Evolutionary conservation across 1,139 yeast genomes (phyloP).

Genomic region (Saccharomycopsis phalli): DNA sequence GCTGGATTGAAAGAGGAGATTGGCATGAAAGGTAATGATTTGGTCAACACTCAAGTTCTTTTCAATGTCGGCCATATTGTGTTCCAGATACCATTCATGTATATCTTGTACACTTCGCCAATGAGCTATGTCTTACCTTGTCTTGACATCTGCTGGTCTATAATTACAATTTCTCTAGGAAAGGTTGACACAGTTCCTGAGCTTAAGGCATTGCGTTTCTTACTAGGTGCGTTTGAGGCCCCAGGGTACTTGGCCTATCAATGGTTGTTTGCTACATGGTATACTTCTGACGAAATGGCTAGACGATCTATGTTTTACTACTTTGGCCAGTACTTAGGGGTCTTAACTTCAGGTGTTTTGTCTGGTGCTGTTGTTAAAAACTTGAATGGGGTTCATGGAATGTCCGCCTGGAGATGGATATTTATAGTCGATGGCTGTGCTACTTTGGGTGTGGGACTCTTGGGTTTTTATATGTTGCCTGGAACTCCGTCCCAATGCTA

Average conservation of each 20-base stretch:
- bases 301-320: conserved; percentile 27
- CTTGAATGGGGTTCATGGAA: conserved; percentile 28
- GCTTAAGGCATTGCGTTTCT: conserved; percentile 35
- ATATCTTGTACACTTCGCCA: conserved; percentile 35
- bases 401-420: conserved; percentile 33
- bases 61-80: conserved; percentile 51
- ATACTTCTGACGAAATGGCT: conserved; percentile 27
- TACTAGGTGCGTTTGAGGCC: conserved; percentile 30
- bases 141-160: conserved; percentile 45
- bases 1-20: conserved; percentile 50
- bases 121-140: conserved; percentile 24
- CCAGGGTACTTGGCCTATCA: conserved; percentile 27
- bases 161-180: conserved; percentile 41
- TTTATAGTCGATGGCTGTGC: conserved; percentile 31
- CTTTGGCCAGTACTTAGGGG: conserved; percentile 25
- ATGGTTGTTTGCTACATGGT: conserved; percentile 27
- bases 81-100: conserved; percentile 41
- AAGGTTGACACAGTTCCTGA: conserved; percentile 34
- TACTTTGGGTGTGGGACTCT: conserved; percentile 28
- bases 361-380: conserved; percentile 32
- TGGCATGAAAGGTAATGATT: conserved; percentile 49
- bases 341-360: conserved; percentile 28
- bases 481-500: conserved; percentile 34
- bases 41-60: conserved; percentile 48
- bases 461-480: conserved; percentile 24